A percentile compares a stretch with the other conserved stretches of the same genome.
These are phyloP conservation scores for Penicillium salamii DNA, from an alignment of 495 filamentous ascomycete species.

Conservation along the genomic window DNA sequence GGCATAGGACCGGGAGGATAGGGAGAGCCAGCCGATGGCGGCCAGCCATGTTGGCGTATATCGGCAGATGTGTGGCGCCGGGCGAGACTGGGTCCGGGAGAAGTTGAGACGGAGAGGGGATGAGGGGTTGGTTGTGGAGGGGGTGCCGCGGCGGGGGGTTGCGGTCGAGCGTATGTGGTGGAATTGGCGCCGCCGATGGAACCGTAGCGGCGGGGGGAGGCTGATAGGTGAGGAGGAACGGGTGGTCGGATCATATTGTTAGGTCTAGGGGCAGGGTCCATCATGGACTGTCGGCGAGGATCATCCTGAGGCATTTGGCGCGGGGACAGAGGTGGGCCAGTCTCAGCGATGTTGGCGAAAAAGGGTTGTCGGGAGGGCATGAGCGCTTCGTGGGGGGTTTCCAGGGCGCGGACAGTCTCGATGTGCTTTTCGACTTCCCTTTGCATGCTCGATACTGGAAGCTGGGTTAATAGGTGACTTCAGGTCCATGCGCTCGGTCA, in stretches of 20 bases:
- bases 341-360: conserved; percentile 68
- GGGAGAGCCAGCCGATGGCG: conserved; percentile 63
- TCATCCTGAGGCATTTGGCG: conserved; percentile 88
- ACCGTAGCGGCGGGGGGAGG: conserved; percentile 77
- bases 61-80: conserved; percentile 95
- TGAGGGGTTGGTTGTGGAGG: conserved; percentile 65
- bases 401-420: conserved; percentile 66
- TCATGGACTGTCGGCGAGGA: conserved; percentile 61
- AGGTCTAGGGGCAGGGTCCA: conserved; percentile 23
- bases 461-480: conserved; percentile 16
- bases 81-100: conserved; percentile 67
- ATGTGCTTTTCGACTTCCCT: conserved; percentile 80
- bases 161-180: conserved; percentile 62
- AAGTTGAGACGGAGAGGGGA: conserved; percentile 74
- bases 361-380: conserved; percentile 74
- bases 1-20: conserved; percentile 42
- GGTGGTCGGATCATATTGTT: conserved; percentile 58
- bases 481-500: not conserved
- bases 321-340: conserved; percentile 81
- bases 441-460: conserved; percentile 75
- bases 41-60: conserved; percentile 89
- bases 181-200: conserved; percentile 74
- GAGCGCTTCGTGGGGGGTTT: conserved; percentile 73
- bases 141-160: conserved; percentile 63
- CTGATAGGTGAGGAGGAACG: conserved; percentile 71